phyloP scores from a whole-genome alignment of 306 rosid species.

The Rosa lucieae region DNA sequence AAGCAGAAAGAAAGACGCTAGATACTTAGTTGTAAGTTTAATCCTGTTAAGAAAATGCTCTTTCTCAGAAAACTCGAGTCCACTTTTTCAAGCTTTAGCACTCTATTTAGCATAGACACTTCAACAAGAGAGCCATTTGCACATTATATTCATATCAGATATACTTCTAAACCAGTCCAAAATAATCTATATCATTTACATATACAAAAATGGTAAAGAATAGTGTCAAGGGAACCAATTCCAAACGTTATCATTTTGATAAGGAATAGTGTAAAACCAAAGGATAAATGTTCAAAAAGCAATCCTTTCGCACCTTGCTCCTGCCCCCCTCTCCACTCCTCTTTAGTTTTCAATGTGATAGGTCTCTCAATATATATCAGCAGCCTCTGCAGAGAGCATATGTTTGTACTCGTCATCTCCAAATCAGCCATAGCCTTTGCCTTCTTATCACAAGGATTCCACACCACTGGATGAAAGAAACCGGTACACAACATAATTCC shows the following conservation, averaged over 20 bases:
- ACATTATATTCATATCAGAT: background rate
- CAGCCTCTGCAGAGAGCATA: constrained; percentile 58
- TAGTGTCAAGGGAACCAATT: background rate
- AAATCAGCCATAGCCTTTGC: constrained; percentile 89
- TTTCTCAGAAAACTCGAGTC: background rate
- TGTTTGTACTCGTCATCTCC: constrained; percentile 91
- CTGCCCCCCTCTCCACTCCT: constrained; percentile 91
- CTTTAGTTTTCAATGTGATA: constrained; percentile 48
- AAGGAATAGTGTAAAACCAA: background rate
- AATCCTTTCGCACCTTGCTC: constrained; percentile 67
- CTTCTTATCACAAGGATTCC: constrained; percentile 99
- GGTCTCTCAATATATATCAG: constrained; percentile 77
- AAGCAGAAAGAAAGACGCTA: background rate
- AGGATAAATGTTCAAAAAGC: background rate
- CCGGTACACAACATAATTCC: background rate
- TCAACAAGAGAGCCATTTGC: too few species aligned
- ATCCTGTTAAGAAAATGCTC: background rate
- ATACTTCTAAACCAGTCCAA: background rate
- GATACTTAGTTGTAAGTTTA: too few species aligned
- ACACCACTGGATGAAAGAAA: constrained; percentile 58
- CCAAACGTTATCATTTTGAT: background rate
- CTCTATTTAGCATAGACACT: background rate
- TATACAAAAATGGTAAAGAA: background rate
- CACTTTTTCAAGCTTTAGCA: background rate
- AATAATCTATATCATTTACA: background rate